Conservation (phyloP, 495 filamentous ascomycete species). For the Clavariopsis aquatica region DNA sequence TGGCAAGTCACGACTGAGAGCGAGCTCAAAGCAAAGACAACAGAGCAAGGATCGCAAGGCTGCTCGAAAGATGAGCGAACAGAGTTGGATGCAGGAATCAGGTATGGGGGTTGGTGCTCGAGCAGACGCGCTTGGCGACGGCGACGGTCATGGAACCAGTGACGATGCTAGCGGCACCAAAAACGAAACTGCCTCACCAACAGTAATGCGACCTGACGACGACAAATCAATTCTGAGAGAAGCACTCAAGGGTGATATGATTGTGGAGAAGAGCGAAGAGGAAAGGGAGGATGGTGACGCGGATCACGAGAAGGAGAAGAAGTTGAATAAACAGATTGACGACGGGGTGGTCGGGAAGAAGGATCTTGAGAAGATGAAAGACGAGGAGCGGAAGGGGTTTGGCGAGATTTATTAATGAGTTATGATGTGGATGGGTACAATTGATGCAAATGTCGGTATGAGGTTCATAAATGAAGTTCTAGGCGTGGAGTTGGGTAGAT, state of each 20-base stretch:
- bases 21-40: conserved; percentile 25
- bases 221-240: conserved; percentile 30
- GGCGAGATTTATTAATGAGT: conserved; percentile 29
- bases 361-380: conserved; percentile 32
- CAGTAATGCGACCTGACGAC: conserved; percentile 8
- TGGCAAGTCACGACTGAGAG: conserved; percentile 21
- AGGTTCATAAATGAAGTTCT: not conserved
- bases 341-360: conserved; percentile 13
- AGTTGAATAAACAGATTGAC: conserved; percentile 4
- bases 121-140: conserved; percentile 49
- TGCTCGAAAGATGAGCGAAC: conserved; percentile 37
- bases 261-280: conserved; percentile 29
- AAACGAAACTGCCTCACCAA: conserved; percentile 10
- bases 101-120: conserved; percentile 45
- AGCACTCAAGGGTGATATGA: conserved; percentile 36
- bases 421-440: not conserved
- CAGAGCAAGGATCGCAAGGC: conserved; percentile 30
- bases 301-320: not conserved
- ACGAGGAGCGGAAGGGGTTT: conserved; percentile 30
- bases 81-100: conserved; percentile 43
- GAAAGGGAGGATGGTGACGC: conserved; percentile 17
- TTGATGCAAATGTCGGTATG: not conserved
- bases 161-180: conserved; percentile 23
- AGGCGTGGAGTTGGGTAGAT: not conserved
- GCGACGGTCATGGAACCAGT: conserved; percentile 31